A percentile compares a stretch with the other conserved stretches of the same genome.
These are phyloP conservation scores for Hibiscus mutabilis DNA, from an alignment of 345 rosid species.

Conservation along the genomic window DNA sequence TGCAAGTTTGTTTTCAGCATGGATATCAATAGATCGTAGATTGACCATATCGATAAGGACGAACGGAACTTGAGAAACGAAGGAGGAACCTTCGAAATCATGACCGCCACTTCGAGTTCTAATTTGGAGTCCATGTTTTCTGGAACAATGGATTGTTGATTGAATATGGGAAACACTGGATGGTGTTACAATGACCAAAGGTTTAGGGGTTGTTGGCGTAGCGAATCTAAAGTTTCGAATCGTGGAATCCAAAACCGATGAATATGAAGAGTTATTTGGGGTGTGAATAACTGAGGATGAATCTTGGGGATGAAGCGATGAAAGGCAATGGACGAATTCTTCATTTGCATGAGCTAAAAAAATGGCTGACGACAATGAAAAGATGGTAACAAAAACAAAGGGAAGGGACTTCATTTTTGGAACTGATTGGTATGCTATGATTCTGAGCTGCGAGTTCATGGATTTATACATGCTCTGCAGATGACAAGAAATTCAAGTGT, in stretches of 20 bases:
- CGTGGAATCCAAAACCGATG: neutral
- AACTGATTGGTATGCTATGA: neutral
- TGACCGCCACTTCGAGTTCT: neutral
- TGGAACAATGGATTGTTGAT: neutral
- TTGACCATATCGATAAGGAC: neutral
- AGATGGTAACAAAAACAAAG: neutral
- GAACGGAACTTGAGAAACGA: neutral
- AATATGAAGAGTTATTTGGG: neutral
- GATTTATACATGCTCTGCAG: neutral
- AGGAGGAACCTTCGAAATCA: neutral
- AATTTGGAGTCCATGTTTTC: neutral
- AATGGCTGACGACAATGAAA: neutral
- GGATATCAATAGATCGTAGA: neutral
- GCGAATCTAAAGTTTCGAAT: neutral
- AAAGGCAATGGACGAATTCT: neutral
- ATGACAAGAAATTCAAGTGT: neutral
- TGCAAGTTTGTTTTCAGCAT: neutral
- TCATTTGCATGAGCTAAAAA: neutral
- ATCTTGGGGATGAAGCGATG: neutral
- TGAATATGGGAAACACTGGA: neutral
- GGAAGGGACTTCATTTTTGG: neutral
- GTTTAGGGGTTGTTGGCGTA: neutral
- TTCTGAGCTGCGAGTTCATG: neutral
- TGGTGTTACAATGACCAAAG: slow-evolving; percentile 1
- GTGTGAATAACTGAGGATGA: neutral